Base-by-base conservation (phyloP, 164 flowering plant genomes). In the Paratinospora sagittata region DNA sequence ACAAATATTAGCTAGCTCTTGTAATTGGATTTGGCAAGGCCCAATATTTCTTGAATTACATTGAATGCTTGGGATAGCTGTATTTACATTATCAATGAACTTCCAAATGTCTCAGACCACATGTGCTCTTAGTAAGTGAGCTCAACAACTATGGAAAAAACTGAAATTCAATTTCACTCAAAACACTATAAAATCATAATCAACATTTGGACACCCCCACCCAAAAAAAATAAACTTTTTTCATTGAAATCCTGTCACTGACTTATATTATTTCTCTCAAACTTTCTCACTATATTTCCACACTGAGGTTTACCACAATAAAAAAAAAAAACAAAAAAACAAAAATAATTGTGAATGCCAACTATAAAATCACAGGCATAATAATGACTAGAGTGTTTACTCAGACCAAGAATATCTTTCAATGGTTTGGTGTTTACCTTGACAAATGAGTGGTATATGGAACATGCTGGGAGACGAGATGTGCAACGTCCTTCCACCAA, bases 401-500 rank as follows among this genome's bases (percentile, higher is more conserved):
- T n/a, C n/a, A 16, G 58, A 16, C 58, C 58, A 52, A 16, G 58
- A 52, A 8, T 52, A 52, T 52, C 6, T n/a, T 52, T 13, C 58
- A 21, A 26, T 58, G n/a, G 24, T 23, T 68, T 21, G 61, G 27
- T 52, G 62, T 7, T 69, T 69, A 69, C 72, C 72, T 69, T 34
- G 72, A 36, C 65, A 58, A 23, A 27, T 39, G 26, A 69, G 41
- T 33, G 65, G n/a, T 36, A 10, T 58, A 45, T 30, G 30, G 17
- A 70, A 58, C 72, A 37, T 80, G 87, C 68, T 80, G 76, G 10
- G 84, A 78, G 39, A 84, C 49, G 68, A 84, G 80, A 4, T 71
- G 66, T 24, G 85, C 91, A 45, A 85, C 84, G 67, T 87, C 90
- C 78, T 84, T 90, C 96, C 97, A 90, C 92, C 90, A 83, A n/a